Percentiles rank a stretch among this genome's conserved stretches.
These are phyloP conservation scores for Metarhizium anisopliae DNA, from an alignment of 2,329 filamentous ascomycete genomes.

Conservation along the genomic window DNA sequence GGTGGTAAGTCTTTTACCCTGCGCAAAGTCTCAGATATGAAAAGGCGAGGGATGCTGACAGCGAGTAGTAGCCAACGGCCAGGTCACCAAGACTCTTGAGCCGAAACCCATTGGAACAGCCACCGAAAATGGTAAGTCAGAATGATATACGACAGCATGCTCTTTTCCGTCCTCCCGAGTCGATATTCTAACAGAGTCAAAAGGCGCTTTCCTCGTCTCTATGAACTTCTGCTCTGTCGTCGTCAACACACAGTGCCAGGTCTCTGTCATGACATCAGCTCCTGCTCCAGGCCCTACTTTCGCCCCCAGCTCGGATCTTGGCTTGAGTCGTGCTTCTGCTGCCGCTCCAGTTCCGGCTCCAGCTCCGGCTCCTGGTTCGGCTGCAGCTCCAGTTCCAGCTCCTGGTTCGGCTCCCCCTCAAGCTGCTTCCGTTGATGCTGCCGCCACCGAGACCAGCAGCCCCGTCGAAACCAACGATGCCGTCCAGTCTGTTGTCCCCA, in stretches of 20 bases:
- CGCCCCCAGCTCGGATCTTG: conserved; percentile 8
- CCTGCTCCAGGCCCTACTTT: conserved; percentile 2
- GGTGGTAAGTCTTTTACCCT: conserved; percentile 11
- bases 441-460: conserved; percentile 4
- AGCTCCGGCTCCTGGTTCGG: conserved; percentile 7
- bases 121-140: conserved; percentile 21
- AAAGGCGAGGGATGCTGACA: not conserved
- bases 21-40: not conserved
- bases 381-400: conserved; percentile 8
- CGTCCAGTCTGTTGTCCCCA: not conserved
- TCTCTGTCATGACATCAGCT: conserved; percentile 18
- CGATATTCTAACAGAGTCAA: not conserved
- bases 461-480: conserved; percentile 7
- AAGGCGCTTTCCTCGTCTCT: conserved; percentile 24
- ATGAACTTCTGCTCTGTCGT: conserved; percentile 28
- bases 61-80: conserved; percentile 16
- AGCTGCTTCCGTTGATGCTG: conserved; percentile 11
- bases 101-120: conserved; percentile 23
- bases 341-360: conserved; percentile 7
- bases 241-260: conserved; percentile 23
- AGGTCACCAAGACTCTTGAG: conserved; percentile 18
- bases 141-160: no score
- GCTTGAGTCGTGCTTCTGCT: no score
- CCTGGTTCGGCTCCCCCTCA: conserved; percentile 10
- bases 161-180: no score